These are phyloP conservation scores for Telfairia occidentalis DNA, from an alignment of 331 rosid genomes.

Conservation along the genomic window DNA sequence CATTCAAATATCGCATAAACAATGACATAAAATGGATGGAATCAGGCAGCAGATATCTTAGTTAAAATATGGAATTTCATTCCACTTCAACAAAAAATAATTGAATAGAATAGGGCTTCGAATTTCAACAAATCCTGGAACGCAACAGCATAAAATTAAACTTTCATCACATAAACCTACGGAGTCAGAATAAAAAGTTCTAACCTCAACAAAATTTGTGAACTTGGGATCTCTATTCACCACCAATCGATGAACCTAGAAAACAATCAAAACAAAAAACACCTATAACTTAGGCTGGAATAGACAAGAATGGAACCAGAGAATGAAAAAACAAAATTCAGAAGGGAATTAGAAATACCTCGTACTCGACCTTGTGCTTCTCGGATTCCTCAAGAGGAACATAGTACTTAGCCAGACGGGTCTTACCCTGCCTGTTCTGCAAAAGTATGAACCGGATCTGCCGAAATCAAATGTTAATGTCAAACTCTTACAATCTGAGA, in stretches of 20 bases:
- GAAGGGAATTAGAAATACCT: conserved; percentile 32
- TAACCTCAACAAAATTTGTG: conserved; percentile 93
- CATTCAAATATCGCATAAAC: neutral
- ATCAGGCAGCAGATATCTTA: neutral
- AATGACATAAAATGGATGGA: neutral
- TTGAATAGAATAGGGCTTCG: neutral
- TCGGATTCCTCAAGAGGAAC: conserved; percentile 99
- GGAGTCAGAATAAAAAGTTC: neutral
- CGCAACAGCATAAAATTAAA: neutral
- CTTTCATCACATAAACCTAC: neutral
- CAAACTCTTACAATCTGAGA: neutral
- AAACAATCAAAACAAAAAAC: conserved; percentile 12
- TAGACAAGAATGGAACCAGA: neutral
- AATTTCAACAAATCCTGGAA: neutral
- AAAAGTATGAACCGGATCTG: conserved; percentile 96
- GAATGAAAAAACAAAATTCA: neutral
- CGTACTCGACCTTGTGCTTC: conserved; percentile 97
- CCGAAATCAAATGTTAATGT: conserved; percentile 8
- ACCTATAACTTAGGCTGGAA: neutral
- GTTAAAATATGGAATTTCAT: neutral
- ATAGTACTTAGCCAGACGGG: conserved; percentile 82
- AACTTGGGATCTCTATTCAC: conserved; percentile 95
- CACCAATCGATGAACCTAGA: conserved; percentile 91
- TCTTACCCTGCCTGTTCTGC: conserved; percentile 72
- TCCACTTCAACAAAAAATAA: neutral